Percentiles rank a stretch among this genome's conserved stretches.
phyloP scores from a whole-genome alignment of 2,329 filamentous ascomycete species.

The Grosmannia huntii region DNA sequence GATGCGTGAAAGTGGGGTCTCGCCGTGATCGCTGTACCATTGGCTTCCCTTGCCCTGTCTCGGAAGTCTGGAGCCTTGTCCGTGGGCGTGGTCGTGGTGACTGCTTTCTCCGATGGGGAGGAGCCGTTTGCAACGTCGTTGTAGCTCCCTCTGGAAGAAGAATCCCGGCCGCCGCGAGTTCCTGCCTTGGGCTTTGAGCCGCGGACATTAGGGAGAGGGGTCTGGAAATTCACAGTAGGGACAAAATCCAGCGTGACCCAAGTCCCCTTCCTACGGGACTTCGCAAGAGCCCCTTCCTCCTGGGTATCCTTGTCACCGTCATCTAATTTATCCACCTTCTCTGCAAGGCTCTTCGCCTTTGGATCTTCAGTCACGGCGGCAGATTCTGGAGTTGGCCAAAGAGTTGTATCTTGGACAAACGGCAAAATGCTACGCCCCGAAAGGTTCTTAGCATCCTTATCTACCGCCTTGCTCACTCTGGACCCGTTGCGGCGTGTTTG shows the following conservation, averaged over 20 bases:
- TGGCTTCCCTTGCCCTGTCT: conserved; percentile 23
- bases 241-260: conserved; percentile 79
- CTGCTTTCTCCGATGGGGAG: conserved; percentile 13
- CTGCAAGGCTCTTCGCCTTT: conserved; percentile 47
- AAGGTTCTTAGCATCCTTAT: conserved; percentile 26
- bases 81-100: conserved; percentile 7
- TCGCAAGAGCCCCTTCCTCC: conserved; percentile 35
- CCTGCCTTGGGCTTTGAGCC: conserved; percentile 38
- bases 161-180: conserved; percentile 28
- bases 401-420: conserved; percentile 60
- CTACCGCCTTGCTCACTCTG: conserved; percentile 31
- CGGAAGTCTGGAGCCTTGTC: conserved; percentile 26
- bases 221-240: conserved; percentile 76
- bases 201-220: conserved; percentile 50
- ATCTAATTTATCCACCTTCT: conserved; percentile 38
- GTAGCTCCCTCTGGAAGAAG: conserved; percentile 17
- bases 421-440: conserved; percentile 30
- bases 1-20: conserved; percentile 24
- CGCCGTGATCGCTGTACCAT: conserved; percentile 16
- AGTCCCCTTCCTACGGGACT: conserved; percentile 58
- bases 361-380: conserved; percentile 56
- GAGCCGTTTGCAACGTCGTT: conserved; percentile 10
- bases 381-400: conserved; percentile 84
- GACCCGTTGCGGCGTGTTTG: conserved; percentile 24
- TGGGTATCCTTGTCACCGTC: conserved; percentile 52